Evolutionary conservation across 2,329 filamentous ascomycete species (phyloP), one percentile per base, ranked within the genome.

Genomic region (Beauveria rudraprayagi): DNA sequence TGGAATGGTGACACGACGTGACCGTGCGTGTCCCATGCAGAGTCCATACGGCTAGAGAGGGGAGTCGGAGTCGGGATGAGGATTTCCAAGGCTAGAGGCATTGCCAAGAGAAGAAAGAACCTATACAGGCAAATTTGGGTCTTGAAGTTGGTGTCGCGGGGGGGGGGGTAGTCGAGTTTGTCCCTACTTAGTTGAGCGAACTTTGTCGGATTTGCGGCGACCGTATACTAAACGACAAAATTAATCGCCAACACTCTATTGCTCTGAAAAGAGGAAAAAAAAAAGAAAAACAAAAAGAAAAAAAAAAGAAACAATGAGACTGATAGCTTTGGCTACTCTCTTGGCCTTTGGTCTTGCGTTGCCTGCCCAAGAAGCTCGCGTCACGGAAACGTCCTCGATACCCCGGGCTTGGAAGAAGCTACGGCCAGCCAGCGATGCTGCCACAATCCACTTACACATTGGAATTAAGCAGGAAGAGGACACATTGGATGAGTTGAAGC

Each of bases 391-490:
- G 9, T 30, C 52, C 37, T 6, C 10, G 8, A 28, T n/a, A 22
- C 46, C 60, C 2, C 11, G 4, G 17, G 17, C 16, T 7, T 61
- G 60, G 60, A 56, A 28, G 28, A 50, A 22, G 37, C 24, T 56
- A 3, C 22, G 30, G 22, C 60, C 41, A 3, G 60, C 60, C 14
- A 43, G 43, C 22, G 53, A 57, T 30, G 22, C 24, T 6, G 47
- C 60, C 30, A 51, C 1, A 1, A 46, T 61, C 5, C 53, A 58
- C 26, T 37, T 61, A 44, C 50, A 61, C 7, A 58, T 61, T 17
- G 60, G 52, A 9, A 24, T 61, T 3, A 48, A 37, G 11, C 60
- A 61, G 17, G 6, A 61, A 10, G 53, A 56, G 3, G 3, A 34
- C 6, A 3, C 41, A n/a, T n/a, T 47, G 6, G 17, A 52, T 10